phyloP scores from a whole-genome alignment of 805 yeast species.

The Cyberlindnera mrakii region DNA sequence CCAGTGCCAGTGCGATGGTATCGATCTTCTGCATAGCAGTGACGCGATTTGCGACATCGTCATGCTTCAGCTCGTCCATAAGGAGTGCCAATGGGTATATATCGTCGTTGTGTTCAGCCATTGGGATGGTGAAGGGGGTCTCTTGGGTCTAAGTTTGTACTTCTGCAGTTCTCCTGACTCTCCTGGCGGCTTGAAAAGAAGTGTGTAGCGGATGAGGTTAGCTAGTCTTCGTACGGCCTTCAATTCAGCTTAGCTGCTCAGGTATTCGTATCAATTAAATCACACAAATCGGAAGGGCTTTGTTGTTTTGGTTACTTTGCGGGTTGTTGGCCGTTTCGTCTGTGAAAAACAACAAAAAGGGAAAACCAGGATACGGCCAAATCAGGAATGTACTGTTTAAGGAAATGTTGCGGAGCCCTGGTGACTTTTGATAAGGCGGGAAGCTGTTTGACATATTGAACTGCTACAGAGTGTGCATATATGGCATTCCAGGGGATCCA shows the following conservation, averaged over 20 bases:
- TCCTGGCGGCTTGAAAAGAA: background rate
- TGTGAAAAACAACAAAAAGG: background rate
- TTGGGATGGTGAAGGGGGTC: background rate
- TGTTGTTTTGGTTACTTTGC: background rate
- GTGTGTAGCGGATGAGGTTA: background rate
- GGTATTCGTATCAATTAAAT: too few relatives aligned
- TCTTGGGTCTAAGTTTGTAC: too few relatives aligned
- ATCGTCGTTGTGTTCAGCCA: conserved; percentile 28
- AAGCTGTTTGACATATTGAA: too few relatives aligned
- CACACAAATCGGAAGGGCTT: background rate
- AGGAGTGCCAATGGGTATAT: conserved; percentile 91
- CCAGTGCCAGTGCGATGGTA: conserved; percentile 91
- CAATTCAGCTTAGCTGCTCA: background rate
- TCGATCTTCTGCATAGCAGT: conserved; percentile 92
- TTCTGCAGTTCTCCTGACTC: background rate
- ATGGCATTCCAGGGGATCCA: too few relatives aligned
- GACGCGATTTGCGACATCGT: conserved; percentile 88
- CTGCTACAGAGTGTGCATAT: too few relatives aligned
- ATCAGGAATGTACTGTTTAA: too few relatives aligned
- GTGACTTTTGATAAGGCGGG: too few relatives aligned
- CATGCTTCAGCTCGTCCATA: conserved; percentile 96
- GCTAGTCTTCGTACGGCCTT: background rate
- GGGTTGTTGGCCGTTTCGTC: background rate
- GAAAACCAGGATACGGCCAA: background rate
- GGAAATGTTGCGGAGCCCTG: too few relatives aligned